A percentile compares a stretch with the other conserved stretches of the same genome.
Conservation (phyloP, 495 filamentous ascomycete genomes). For the Hypoxylon intermedium region DNA sequence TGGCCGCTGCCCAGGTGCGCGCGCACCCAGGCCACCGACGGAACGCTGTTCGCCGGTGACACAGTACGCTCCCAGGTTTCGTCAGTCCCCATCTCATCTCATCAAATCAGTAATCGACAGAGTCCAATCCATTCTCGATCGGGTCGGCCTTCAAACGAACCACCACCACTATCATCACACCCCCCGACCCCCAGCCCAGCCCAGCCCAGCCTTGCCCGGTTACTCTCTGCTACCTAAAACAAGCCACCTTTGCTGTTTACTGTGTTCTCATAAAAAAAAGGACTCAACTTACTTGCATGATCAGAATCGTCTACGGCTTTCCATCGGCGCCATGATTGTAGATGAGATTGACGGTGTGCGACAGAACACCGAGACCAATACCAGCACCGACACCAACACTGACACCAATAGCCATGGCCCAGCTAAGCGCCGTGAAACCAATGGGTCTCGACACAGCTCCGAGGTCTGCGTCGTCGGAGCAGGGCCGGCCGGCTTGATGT, state of each 20-base stretch:
- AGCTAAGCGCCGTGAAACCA: conserved; percentile 39
- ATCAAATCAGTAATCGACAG: conserved; percentile 11
- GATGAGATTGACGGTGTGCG: conserved; percentile 38
- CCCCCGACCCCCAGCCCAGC: background rate
- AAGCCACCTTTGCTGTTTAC: conserved; percentile 26
- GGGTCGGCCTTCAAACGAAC: conserved; percentile 23
- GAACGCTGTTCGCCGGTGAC: conserved; percentile 37
- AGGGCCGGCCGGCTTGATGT: conserved; percentile 73
- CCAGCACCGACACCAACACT: conserved; percentile 31
- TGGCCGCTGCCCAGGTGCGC: background rate
- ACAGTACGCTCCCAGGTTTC: conserved; percentile 7
- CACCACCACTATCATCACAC: conserved; percentile 12
- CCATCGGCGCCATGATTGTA: conserved; percentile 28
- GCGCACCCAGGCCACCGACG: conserved; percentile 7
- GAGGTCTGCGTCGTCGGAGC: conserved; percentile 74
- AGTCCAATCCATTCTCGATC: conserved; percentile 33
- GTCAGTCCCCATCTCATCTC: conserved; percentile 9
- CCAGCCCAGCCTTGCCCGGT: conserved; percentile 2
- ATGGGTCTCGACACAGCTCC: conserved; percentile 43
- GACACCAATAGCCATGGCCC: conserved; percentile 32
- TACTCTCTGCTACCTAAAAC: conserved; percentile 29
- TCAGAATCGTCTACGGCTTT: conserved; percentile 16
- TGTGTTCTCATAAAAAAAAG: conserved; percentile 19
- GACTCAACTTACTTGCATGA: conserved; percentile 21
- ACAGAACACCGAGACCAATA: conserved; percentile 34